phyloP scores from a whole-genome alignment of 768 basidiomycete species.

The Russula virescens region DNA sequence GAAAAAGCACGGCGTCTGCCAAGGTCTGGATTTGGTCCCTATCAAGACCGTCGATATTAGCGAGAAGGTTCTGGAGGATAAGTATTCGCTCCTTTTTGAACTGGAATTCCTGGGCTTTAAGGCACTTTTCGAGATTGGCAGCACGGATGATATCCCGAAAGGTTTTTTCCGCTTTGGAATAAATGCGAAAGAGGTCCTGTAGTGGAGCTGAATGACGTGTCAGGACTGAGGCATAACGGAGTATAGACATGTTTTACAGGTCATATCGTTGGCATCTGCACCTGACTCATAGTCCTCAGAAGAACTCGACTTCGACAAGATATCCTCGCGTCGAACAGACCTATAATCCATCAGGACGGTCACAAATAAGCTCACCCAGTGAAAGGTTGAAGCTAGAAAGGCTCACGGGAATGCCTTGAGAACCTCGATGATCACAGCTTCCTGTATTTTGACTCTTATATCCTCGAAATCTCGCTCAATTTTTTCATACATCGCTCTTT shows the following conservation, averaged over 20 bases:
- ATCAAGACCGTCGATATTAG: neutral
- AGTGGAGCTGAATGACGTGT: neutral
- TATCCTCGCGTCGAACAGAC: slow-evolving; percentile 3
- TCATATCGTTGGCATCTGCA: neutral
- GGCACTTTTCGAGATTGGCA: slow-evolving; percentile 3
- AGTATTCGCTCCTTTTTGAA: slow-evolving; percentile 8
- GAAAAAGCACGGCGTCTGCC: neutral
- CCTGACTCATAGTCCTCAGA: neutral
- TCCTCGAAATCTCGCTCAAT: neutral
- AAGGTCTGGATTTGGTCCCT: neutral
- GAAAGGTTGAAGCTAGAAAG: neutral
- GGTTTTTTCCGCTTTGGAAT: neutral
- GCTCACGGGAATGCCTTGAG: slow-evolving; percentile 9
- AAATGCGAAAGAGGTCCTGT: neutral
- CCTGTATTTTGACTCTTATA: neutral
- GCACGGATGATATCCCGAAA: neutral
- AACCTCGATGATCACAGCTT: slow-evolving; percentile 4
- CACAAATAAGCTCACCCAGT: neutral
- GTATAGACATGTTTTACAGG: neutral
- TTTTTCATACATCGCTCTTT: neutral
- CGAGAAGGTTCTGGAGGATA: neutral
- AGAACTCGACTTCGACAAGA: neutral
- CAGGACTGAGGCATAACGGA: neutral
- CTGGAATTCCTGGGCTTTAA: neutral
- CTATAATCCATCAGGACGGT: neutral